A percentile compares a stretch with the other conserved stretches of the same genome.
Evolutionary conservation across 2,329 filamentous ascomycete species (phyloP).

Genomic region (Trematosphaeria pertusa): DNA sequence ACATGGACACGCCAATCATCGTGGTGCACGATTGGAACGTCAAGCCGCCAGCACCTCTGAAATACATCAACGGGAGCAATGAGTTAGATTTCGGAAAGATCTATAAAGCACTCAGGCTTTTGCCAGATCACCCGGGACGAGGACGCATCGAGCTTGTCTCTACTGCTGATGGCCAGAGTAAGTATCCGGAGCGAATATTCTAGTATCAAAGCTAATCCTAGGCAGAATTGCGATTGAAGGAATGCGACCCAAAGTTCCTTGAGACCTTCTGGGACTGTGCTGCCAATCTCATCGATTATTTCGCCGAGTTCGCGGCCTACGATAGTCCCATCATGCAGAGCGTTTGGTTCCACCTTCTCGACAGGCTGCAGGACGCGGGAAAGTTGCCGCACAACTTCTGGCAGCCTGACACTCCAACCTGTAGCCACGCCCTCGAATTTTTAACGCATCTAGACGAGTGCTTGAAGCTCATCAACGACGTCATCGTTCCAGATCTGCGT

Average conservation of each 20-base stretch:
- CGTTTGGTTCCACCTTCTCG: constrained; percentile 37
- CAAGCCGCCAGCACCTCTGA: constrained; percentile 12
- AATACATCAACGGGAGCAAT: constrained; percentile 22
- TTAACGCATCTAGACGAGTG: neutral
- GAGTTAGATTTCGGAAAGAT: constrained; percentile 20
- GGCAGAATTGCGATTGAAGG: neutral
- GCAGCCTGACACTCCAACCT: neutral
- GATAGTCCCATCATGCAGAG: constrained; percentile 32
- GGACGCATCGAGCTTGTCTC: neutral
- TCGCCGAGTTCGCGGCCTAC: constrained; percentile 30
- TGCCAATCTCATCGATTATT: constrained; percentile 37
- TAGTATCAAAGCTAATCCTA: neutral
- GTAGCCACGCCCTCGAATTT: constrained; percentile 9
- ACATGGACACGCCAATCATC: constrained; percentile 20
- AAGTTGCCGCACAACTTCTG: constrained; percentile 11
- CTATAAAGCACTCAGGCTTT: constrained; percentile 21
- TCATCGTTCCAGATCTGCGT: neutral
- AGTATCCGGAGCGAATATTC: neutral
- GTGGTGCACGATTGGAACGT: constrained; percentile 18
- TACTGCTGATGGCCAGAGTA: neutral
- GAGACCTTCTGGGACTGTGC: constrained; percentile 23
- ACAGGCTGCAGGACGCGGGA: constrained; percentile 25
- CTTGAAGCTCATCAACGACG: constrained; percentile 15
- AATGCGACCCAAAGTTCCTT: constrained; percentile 17
- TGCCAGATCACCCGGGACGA: constrained; percentile 6